A percentile compares a stretch with the other conserved stretches of the same genome.
These are phyloP conservation scores for Sphaceloma murrayae DNA, from an alignment of 2,329 filamentous ascomycete genomes.

Conservation along the genomic window DNA sequence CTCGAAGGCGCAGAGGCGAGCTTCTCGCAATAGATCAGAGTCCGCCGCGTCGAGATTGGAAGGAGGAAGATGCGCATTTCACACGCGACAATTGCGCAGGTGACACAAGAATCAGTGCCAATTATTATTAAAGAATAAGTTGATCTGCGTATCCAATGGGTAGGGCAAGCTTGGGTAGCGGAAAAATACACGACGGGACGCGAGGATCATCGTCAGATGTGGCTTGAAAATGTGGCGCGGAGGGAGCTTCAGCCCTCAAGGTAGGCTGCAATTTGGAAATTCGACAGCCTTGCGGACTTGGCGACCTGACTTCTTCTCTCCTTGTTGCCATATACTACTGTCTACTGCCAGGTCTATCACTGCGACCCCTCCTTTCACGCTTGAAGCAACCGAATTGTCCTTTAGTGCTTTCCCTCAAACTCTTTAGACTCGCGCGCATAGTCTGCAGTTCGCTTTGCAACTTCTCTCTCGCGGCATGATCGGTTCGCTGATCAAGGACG, in stretches of 20 bases:
- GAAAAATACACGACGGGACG: no score
- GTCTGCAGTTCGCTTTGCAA: conserved; percentile 82
- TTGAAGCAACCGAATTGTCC: conserved; percentile 56
- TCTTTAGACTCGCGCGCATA: conserved; percentile 80
- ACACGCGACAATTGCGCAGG: background rate
- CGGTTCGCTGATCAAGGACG: conserved; percentile 78
- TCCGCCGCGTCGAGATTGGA: conserved; percentile 82
- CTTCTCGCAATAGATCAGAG: conserved; percentile 84
- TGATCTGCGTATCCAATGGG: no score
- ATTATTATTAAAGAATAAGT: no score
- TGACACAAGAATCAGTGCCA: no score
- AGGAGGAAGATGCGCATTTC: conserved; percentile 87
- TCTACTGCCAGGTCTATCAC: conserved; percentile 15
- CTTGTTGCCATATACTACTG: no score
- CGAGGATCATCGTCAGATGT: no score
- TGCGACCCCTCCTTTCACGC: conserved; percentile 18
- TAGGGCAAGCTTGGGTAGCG: no score
- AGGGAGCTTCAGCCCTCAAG: no score
- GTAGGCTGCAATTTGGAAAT: no score
- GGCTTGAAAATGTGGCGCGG: no score
- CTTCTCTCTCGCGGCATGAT: conserved; percentile 69
- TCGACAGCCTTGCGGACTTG: no score
- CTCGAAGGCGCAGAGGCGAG: conserved; percentile 38
- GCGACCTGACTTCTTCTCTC: no score
- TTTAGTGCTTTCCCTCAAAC: conserved; percentile 67